These are phyloP conservation scores for Cyclotella baltica DNA, from an alignment of 108 stramenopile genomes.

Conservation along the genomic window DNA sequence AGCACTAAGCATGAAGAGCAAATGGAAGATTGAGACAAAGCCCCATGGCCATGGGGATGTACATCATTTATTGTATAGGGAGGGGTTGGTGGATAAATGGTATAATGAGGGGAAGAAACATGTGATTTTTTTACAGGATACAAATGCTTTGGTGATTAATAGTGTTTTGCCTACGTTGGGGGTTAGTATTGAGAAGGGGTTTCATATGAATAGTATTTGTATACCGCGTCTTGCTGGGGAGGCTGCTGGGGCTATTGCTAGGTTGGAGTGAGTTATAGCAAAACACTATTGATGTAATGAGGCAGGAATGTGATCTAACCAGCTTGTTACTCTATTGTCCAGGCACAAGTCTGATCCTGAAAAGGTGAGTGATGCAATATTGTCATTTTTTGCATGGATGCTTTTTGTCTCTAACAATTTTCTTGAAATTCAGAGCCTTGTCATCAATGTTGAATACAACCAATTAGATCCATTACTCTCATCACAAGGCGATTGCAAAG, in stretches of 20 bases:
- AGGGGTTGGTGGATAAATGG: constrained; percentile 90
- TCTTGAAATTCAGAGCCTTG: constrained; percentile 70
- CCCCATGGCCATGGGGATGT: constrained; percentile 99
- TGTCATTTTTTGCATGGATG: no score
- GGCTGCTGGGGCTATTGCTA: constrained; percentile 98
- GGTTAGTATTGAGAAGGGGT: constrained; percentile 86
- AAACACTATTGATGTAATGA: no score
- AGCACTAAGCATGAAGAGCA: constrained; percentile 86
- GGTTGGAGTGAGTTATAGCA: constrained; percentile 80
- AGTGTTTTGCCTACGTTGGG: constrained; percentile 94
- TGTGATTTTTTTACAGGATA: constrained; percentile 99
- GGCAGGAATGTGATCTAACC: no score
- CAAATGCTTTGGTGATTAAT: constrained; percentile 97
- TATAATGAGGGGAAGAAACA: constrained; percentile 82
- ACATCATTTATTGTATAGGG: constrained; percentile 89
- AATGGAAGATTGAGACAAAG: constrained; percentile 94
- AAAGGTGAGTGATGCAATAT: no score
- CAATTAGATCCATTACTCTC: constrained; percentile 96
- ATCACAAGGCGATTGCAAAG: constrained; percentile 75
- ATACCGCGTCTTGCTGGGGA: constrained; percentile 97
- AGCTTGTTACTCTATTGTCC: neutral
- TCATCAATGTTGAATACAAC: constrained; percentile 99
- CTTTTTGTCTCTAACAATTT: neutral
- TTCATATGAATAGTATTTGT: constrained; percentile 97
- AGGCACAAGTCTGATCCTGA: constrained; percentile 91